A percentile compares a stretch with the other conserved stretches of the same genome.
Evolutionary conservation across 139 green algal species (phyloP).

Genomic region (Picochlorum sp.): DNA sequence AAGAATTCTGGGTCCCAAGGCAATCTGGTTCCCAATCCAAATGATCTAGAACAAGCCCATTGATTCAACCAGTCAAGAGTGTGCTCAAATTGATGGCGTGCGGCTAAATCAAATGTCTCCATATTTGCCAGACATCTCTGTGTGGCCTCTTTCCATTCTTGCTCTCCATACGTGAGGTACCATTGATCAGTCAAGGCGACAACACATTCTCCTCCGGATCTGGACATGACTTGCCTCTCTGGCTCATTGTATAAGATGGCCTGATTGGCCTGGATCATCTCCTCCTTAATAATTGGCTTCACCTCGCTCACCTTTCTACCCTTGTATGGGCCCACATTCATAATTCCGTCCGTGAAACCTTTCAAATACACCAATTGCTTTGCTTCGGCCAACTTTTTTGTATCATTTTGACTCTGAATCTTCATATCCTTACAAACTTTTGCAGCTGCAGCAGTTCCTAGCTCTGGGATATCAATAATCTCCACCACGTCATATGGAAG

Average conservation of each 20-base stretch:
- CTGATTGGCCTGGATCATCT: constrained; percentile 66
- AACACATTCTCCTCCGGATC: constrained; percentile 91
- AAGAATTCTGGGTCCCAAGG: constrained; percentile 94
- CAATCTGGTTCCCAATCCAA: constrained; percentile 90
- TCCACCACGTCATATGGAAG: constrained; percentile 91
- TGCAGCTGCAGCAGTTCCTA: constrained; percentile 69
- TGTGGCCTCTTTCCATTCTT: constrained; percentile 62
- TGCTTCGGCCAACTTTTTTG: constrained; percentile 89
- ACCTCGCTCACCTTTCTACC: constrained; percentile 76
- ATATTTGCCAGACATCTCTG: constrained; percentile 53
- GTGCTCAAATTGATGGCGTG: constrained; percentile 61
- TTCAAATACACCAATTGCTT: constrained; percentile 95
- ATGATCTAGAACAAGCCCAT: constrained; percentile 93
- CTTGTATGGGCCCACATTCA: constrained; percentile 76
- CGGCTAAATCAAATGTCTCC: constrained; percentile 54
- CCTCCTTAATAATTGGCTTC: constrained; percentile 80
- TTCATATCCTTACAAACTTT: constrained; percentile 87
- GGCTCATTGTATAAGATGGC: constrained; percentile 83
- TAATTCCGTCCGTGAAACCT: constrained; percentile 94
- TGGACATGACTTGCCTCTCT: constrained; percentile 71
- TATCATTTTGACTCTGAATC: constrained; percentile 90
- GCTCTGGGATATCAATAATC: constrained; percentile 95
- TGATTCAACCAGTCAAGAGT: constrained; percentile 91
- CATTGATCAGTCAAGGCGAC: constrained; percentile 98
- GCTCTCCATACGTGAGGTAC: constrained; percentile 89